phyloP scores from a whole-genome alignment of 352 stramenopile genomes.

The Aphanomyces euteiches region DNA sequence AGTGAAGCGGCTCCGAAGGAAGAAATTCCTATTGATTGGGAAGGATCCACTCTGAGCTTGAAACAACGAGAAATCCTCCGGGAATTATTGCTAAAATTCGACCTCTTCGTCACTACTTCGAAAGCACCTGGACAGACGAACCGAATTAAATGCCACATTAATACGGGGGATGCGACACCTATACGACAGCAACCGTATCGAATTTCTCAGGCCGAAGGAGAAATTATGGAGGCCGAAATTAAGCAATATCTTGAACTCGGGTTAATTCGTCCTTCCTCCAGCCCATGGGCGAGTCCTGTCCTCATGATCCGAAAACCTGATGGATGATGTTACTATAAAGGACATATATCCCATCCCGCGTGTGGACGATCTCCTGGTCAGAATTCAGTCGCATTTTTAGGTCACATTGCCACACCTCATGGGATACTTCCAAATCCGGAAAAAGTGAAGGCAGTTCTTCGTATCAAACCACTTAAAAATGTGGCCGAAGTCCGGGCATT shows the following conservation, averaged over 20 bases:
- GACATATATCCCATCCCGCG: background rate
- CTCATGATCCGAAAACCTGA: too few relatives aligned
- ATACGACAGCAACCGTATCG: slow-evolving; percentile 22
- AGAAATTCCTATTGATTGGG: too few relatives aligned
- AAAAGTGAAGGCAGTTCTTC: background rate
- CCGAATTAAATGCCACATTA: slow-evolving; percentile 29
- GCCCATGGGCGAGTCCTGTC: too few relatives aligned
- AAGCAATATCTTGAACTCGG: too few relatives aligned
- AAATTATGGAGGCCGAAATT: slow-evolving; percentile 2
- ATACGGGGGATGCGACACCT: slow-evolving; percentile 27
- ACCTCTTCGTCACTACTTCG: background rate
- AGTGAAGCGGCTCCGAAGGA: too few relatives aligned
- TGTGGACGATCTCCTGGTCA: background rate
- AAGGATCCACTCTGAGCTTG: too few relatives aligned
- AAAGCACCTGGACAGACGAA: background rate
- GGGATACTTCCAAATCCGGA: slow-evolving; percentile 3
- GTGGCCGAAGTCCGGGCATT: background rate
- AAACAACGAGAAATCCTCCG: background rate
- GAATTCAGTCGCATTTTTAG: background rate
- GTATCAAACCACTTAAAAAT: background rate
- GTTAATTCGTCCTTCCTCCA: too few relatives aligned
- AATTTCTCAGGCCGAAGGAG: slow-evolving; percentile 25
- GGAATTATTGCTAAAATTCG: background rate
- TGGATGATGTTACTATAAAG: too few relatives aligned
- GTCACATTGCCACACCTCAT: background rate